Evolutionary conservation across 345 rosid species (phyloP), one percentile per base, ranked within the genome.

Genomic region (Eucalyptus lansdowneana): DNA sequence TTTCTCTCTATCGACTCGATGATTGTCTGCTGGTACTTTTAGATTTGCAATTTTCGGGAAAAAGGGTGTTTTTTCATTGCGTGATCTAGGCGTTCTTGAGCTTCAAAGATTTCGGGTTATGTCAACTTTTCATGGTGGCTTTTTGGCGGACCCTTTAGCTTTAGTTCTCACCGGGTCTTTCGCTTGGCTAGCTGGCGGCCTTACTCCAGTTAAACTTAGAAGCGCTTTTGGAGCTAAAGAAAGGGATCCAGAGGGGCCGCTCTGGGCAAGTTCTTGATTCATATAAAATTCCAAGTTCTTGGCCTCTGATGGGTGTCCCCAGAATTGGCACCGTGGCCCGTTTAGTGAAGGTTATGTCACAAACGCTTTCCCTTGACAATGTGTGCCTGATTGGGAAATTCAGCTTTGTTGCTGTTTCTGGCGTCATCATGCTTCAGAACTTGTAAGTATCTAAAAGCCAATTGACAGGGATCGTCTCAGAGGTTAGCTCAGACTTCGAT

Each of bases 201-300:
- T 34, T 34, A 51, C 31, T 72, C 81, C 80, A 17, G 1, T 34
- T 9, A n/a, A 97, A 97, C 88, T 94, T 92, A 90, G 96, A 95
- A 87, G 95, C 98, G 80, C 98, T 97, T 69, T 89, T 97, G 80
- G 95, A 94, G 92, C 94, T 97, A 17, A 96, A 94, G 93, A 96
- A 94, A 88, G 98, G 97, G n/a, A 88, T 97, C 86, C 92, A 88
- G 72, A 88, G 89, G 69, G 97, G 92, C 94, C 94, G 97, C 88
- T 92, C 96, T 7, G 96, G 95, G 62, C 86, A 92, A 91, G 60
- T 93, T 89, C 88, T 94, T 89, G 91, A 87, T 89, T 96, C 99
- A 47, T 97, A 98, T 98, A n/a, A n/a, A 91, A 94, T 69, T 91
- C 95, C 45, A 95, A 94, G 88, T 91, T 95, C 89, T 90, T 96